A percentile compares a stretch with the other conserved stretches of the same genome.
phyloP scores from a whole-genome alignment of 768 basidiomycete species.

The Boletus huronensis region DNA sequence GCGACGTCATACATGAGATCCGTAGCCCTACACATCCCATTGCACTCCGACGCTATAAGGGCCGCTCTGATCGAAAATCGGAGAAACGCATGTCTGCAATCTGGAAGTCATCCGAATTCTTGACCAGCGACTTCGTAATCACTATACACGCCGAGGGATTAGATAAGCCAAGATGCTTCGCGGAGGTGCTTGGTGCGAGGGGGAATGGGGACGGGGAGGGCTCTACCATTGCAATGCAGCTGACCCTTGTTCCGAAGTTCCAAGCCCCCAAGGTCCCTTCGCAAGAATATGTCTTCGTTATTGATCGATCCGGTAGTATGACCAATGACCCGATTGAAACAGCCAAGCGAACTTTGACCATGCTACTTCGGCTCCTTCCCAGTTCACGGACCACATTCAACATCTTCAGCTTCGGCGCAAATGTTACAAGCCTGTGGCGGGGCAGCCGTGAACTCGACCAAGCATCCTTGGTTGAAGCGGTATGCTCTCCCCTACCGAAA shows the following conservation, averaged over 20 bases:
- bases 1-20: constrained; percentile 39
- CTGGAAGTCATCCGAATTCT: constrained; percentile 40
- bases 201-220: neutral
- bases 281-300: constrained; percentile 59
- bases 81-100: constrained; percentile 39
- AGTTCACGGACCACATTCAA: constrained; percentile 45
- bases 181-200: constrained; percentile 36
- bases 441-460: constrained; percentile 32
- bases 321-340: constrained; percentile 35
- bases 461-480: constrained; percentile 34
- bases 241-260: constrained; percentile 54
- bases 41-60: constrained; percentile 32
- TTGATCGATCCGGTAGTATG: constrained; percentile 63
- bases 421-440: constrained; percentile 33
- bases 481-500: constrained; percentile 15
- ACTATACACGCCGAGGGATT: constrained; percentile 46
- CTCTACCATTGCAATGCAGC: constrained; percentile 46
- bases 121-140: constrained; percentile 50
- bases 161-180: constrained; percentile 55
- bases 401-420: constrained; percentile 50
- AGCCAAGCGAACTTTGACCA: constrained; percentile 44
- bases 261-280: constrained; percentile 37
- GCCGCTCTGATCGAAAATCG: constrained; percentile 34
- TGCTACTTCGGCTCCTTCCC: constrained; percentile 51
- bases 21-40: constrained; percentile 45